Evolutionary conservation across 352 stramenopile species (phyloP).

Genomic region (Globisporangium nodosum): DNA sequence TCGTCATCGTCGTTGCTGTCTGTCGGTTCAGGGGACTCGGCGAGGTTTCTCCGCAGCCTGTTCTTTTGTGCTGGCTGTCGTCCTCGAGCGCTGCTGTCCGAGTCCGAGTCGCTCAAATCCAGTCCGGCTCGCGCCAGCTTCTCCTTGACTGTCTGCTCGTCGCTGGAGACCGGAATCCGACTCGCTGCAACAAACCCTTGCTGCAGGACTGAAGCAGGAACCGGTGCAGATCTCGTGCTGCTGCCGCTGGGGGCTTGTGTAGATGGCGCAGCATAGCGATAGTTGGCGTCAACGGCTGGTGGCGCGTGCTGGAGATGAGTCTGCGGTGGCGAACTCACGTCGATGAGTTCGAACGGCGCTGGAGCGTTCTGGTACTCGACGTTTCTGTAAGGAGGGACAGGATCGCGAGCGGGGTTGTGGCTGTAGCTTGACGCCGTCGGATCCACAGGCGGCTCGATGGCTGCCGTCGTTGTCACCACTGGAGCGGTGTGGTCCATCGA

Average conservation of each 20-base stretch:
- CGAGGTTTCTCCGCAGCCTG: slow-evolving; percentile 6
- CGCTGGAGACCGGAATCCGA: slow-evolving; percentile 10
- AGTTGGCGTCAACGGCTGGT: not conserved
- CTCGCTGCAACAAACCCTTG: slow-evolving; percentile 11
- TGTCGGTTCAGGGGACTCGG: slow-evolving; percentile 3
- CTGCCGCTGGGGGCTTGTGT: not conserved
- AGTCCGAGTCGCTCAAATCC: slow-evolving; percentile 46
- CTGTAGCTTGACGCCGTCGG: not conserved
- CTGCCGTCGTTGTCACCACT: not conserved
- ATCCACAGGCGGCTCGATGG: not conserved
- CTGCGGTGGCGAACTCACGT: slow-evolving; percentile 5
- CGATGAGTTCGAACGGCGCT: slow-evolving; percentile 5
- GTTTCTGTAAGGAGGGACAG: not conserved
- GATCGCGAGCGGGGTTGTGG: not conserved
- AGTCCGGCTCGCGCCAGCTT: slow-evolving; percentile 46
- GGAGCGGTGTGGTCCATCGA: not conserved
- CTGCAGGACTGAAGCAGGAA: slow-evolving; percentile 1
- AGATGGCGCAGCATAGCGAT: not conserved
- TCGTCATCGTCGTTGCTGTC: slow-evolving; percentile 18
- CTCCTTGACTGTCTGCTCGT: slow-evolving; percentile 23
- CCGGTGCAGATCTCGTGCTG: not conserved
- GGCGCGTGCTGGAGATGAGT: not conserved
- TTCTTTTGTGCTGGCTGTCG: slow-evolving; percentile 13
- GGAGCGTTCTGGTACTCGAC: not conserved
- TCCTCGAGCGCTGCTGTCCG: slow-evolving; percentile 18